Evolutionary conservation across 2,329 filamentous ascomycete genomes (phyloP).

Genomic region (Fusarium drepaniforme): DNA sequence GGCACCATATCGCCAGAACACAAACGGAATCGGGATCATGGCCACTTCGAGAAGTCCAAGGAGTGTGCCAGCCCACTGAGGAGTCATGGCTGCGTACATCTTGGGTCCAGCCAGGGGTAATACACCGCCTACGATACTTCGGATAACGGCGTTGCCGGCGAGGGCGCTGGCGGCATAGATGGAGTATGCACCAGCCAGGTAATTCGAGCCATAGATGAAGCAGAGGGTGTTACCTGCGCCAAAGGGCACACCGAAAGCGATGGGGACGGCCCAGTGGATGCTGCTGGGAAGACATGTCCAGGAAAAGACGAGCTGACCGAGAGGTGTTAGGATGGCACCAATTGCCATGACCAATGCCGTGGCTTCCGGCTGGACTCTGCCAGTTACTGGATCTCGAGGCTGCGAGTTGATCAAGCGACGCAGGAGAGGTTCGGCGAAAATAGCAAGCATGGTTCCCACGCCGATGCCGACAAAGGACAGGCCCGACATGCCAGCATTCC

Average conservation of each 20-base stretch:
- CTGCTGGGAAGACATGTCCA: constrained; percentile 85
- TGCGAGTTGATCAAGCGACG: constrained; percentile 83
- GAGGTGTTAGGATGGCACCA: constrained; percentile 77
- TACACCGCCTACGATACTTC: constrained; percentile 80
- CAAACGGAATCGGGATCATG: constrained; percentile 83
- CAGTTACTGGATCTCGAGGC: constrained; percentile 79
- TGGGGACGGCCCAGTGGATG: constrained; percentile 86
- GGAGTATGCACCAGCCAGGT: constrained; percentile 82
- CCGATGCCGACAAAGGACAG: constrained; percentile 82
- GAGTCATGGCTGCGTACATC: constrained; percentile 77
- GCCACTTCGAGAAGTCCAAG: constrained; percentile 79
- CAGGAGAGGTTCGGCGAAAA: constrained; percentile 77
- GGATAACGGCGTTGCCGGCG: constrained; percentile 81
- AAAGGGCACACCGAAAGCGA: constrained; percentile 84
- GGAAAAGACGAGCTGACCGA: constrained; percentile 87
- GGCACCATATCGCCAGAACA: constrained; percentile 77
- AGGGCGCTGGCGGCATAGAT: constrained; percentile 86
- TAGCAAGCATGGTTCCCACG: constrained; percentile 71
- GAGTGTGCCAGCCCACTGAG: constrained; percentile 84
- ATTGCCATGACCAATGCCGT: constrained; percentile 85
- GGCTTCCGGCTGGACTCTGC: constrained; percentile 80
- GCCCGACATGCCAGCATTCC: constrained; percentile 79
- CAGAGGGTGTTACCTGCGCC: constrained; percentile 81
- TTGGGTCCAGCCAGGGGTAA: constrained; percentile 80
- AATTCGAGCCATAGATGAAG: constrained; percentile 87